Evolutionary conservation across 2,329 filamentous ascomycete genomes (phyloP), one percentile per base, ranked within the genome.

Genomic region (Botrytis cinerea): DNA sequence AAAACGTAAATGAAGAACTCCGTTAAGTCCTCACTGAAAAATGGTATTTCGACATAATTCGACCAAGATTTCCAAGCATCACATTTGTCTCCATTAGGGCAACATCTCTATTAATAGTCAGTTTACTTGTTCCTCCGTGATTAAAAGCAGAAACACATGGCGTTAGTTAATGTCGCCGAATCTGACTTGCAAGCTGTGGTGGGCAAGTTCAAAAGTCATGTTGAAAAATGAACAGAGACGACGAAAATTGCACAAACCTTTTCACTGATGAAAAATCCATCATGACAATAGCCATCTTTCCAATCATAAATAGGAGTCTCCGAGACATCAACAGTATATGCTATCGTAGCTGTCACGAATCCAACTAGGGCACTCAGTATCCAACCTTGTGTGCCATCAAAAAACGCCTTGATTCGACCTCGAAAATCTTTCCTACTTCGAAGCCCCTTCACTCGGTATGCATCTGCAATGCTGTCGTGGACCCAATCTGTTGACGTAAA

Each of bases 401-500:
- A 93, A 79, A 92, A 87, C 1, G 93, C 88, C 63, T 89, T 85
- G 22, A 97, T 78, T 66, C 92, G 90, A n/a, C 95, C 95, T 81
- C 91, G 91, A 75, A 97, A 87, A 83, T 95, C 96, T 81, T 92
- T 97, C 67, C 94, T 88, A 78, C 88, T 91, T 68, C 94, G 90
- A 57, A 99, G 86, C 71, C 91, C 91, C 81, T 97, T 96, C 68
- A 97, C 90, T 40, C 96, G 92, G 79, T 94, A 93, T 16, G 95
- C 94, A 83, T 98, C 96, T 79, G 94, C 93, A 78, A 99, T 98
- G 81, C 92, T 95, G 82, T 99, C 96, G 81, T 97, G 95, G 0
- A 99, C 95, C 96, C 96, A 99, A 82, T 99, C 95, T 72, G 94
- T 98, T 10, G 93, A 97, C 9, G 94, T 97, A 80, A 97, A 97